Base-by-base conservation (phyloP, 2,329 filamentous ascomycete genomes). In the Nectriaceae sp. region DNA sequence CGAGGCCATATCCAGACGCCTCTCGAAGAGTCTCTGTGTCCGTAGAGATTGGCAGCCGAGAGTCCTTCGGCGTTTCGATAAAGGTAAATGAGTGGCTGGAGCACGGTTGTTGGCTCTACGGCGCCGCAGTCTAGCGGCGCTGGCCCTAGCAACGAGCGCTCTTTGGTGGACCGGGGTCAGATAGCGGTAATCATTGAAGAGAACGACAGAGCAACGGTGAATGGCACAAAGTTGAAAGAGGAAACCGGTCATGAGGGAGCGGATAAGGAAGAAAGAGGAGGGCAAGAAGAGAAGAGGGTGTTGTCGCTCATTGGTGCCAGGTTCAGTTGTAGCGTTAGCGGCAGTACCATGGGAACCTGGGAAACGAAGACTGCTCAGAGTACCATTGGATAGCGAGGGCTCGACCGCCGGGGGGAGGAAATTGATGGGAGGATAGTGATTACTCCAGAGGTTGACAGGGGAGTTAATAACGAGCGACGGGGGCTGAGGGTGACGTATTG, bases 171-270 rank as follows among this genome's bases (percentile, higher is more conserved):
- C 53, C 54, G 64, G 69, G 50, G 68, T 70, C 56, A 75, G 62
- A 54, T 70, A 70, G 56, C 67, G 67, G 50, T 71, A 67, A 56
- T 77, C 71, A 69, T 76, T 62, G 55, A 75, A 67, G 62, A 77
- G 67, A 65, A 70, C 60, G 66, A 67, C 69, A 59, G 73, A 72
- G 62, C 68, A 74, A 60, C 73, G 70, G 65, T 75, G 72, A 57
- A 70, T 65, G 62, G 72, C 70, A 64, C 76, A 79, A 55, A 76
- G 67, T 64, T 70, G 68, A 49, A 78, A 62, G 52, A 77, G 70
- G 62, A 71, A 72, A 60, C 66, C 69, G 61, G 71, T 76, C 77
- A 80, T 80, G 73, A 62, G 64, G 56, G 54, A 62, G 44, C 35
- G 42, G 46, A 37, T 46, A 47, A 41, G 40, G 50, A 37, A 48